Conservation (phyloP, 345 rosid genomes). For the Ricinus communis region DNA sequence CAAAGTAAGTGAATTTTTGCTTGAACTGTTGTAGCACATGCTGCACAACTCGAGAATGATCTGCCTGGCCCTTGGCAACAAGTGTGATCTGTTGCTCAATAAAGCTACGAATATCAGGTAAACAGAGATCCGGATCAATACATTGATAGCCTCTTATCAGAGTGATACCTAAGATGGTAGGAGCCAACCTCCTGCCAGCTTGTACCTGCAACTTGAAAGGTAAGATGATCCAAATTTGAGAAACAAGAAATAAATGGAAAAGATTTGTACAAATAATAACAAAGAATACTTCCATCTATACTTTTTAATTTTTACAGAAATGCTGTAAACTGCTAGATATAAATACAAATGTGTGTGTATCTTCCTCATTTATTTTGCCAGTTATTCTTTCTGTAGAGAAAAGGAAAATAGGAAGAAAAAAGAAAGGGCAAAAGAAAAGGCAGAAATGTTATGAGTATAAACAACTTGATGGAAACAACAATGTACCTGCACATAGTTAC, state of each 20-base stretch:
- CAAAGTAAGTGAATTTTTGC: slow-evolving; percentile 71
- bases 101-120: slow-evolving; percentile 96
- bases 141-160: slow-evolving; percentile 90
- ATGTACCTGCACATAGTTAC: slow-evolving; percentile 87
- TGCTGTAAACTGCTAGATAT: background rate
- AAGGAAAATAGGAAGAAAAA: background rate
- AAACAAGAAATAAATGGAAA: slow-evolving; percentile 1
- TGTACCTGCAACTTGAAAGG: slow-evolving; percentile 61
- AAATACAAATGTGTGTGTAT: background rate
- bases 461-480: slow-evolving; percentile 2
- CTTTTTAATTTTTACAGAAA: background rate
- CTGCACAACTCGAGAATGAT: slow-evolving; percentile 67
- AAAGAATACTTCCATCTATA: background rate
- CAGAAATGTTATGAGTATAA: background rate
- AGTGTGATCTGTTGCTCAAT: slow-evolving; percentile 95
- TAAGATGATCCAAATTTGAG: slow-evolving; percentile 5
- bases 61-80: slow-evolving; percentile 87
- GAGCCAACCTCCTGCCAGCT: slow-evolving; percentile 80
- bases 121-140: slow-evolving; percentile 93
- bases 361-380: background rate
- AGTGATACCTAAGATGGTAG: slow-evolving; percentile 87
- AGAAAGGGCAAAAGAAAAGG: background rate
- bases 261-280: background rate
- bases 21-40: slow-evolving; percentile 86
- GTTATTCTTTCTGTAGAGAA: background rate